Evolutionary conservation across 371 early-diverging fungal genomes (phyloP).

Genomic region (Synchytrium microbalum): DNA sequence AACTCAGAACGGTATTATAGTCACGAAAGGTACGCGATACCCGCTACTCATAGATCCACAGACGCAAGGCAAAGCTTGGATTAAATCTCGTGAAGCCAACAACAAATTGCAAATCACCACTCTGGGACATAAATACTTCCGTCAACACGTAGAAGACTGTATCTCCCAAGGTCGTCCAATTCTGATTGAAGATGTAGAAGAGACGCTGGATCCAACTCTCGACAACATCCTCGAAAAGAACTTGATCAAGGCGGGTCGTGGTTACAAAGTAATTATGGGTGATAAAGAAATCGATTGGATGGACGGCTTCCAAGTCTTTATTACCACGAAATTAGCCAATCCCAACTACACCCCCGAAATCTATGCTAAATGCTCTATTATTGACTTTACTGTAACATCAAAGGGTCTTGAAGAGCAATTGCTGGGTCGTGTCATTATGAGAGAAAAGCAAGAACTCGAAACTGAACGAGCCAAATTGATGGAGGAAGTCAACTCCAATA

Average conservation of each 20-base stretch:
- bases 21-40: slow-evolving; percentile 46
- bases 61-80: slow-evolving; percentile 54
- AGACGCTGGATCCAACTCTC: slow-evolving; percentile 49
- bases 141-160: slow-evolving; percentile 48
- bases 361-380: slow-evolving; percentile 51
- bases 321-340: slow-evolving; percentile 55
- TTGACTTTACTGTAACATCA: slow-evolving; percentile 53
- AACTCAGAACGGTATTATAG: slow-evolving; percentile 53
- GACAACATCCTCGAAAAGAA: slow-evolving; percentile 54
- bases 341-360: slow-evolving; percentile 55
- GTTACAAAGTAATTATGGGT: slow-evolving; percentile 49
- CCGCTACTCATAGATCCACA: slow-evolving; percentile 58
- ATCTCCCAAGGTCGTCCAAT: slow-evolving; percentile 47
- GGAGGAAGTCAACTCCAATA: slow-evolving; percentile 53
- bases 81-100: slow-evolving; percentile 46
- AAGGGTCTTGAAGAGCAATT: slow-evolving; percentile 57
- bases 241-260: slow-evolving; percentile 48
- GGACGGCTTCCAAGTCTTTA: slow-evolving; percentile 47
- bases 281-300: slow-evolving; percentile 53
- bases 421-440: slow-evolving; percentile 53
- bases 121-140: slow-evolving; percentile 48
- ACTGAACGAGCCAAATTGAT: slow-evolving; percentile 50
- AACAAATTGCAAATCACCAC: slow-evolving; percentile 49
- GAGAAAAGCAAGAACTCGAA: slow-evolving; percentile 57
- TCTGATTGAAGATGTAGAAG: slow-evolving; percentile 56